phyloP scores from a whole-genome alignment of 352 stramenopile species.

The Globisporangium camurandrum region DNA sequence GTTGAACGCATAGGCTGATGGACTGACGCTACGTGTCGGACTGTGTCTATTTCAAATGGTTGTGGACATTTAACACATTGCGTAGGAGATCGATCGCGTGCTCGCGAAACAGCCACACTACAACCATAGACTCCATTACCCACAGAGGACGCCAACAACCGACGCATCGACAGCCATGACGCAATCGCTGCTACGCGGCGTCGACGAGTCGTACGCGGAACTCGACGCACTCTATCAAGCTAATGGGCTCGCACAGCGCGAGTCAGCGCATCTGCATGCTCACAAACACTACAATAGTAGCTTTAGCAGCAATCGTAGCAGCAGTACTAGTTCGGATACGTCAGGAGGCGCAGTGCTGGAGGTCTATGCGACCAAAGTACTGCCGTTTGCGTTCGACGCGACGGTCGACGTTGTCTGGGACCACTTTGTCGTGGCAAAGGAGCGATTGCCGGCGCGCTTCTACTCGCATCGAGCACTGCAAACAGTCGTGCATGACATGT shows the following conservation, averaged over 20 bases:
- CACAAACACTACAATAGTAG: neutral
- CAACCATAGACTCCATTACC: too few relatives aligned
- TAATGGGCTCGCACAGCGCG: slow-evolving; percentile 27
- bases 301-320: slow-evolving; percentile 1
- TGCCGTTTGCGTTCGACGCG: slow-evolving; percentile 38
- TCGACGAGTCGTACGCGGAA: slow-evolving; percentile 22
- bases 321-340: neutral
- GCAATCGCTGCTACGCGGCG: slow-evolving; percentile 15
- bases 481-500: slow-evolving; percentile 10
- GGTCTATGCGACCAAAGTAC: slow-evolving; percentile 38
- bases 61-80: neutral
- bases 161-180: slow-evolving; percentile 3
- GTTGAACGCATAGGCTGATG: too few relatives aligned
- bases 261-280: slow-evolving; percentile 25
- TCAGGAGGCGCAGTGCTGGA: slow-evolving; percentile 10
- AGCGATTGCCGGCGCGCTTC: slow-evolving; percentile 33
- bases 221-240: slow-evolving; percentile 20
- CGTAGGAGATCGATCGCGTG: neutral
- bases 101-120: neutral
- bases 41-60: slow-evolving; percentile 1
- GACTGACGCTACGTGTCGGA: too few relatives aligned
- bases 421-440: slow-evolving; percentile 22
- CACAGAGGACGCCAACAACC: neutral
- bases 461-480: slow-evolving; percentile 33
- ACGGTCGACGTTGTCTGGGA: slow-evolving; percentile 34